phyloP scores from a whole-genome alignment of 768 basidiomycete species.

The Hypholoma fasciculare region DNA sequence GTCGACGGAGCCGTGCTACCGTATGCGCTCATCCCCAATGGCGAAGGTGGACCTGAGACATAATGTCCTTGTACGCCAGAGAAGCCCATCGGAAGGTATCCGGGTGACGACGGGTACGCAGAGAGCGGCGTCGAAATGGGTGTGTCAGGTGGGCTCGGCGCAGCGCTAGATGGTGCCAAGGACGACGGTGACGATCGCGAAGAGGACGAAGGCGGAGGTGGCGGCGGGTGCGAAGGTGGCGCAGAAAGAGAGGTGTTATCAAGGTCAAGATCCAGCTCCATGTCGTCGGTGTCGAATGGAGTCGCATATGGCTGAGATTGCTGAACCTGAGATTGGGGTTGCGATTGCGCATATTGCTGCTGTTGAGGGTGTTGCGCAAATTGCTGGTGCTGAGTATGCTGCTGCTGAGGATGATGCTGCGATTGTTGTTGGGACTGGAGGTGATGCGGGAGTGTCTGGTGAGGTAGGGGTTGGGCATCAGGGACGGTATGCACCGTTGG shows the following conservation, averaged over 20 bases:
- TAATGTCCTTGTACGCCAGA: conserved; percentile 28
- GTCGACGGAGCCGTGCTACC: conserved; percentile 25
- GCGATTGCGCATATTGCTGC: conserved; percentile 3
- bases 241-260: conserved; percentile 24
- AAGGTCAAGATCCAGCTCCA: conserved; percentile 76
- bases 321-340: background rate
- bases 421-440: too few species aligned
- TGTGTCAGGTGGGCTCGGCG: conserved; percentile 46
- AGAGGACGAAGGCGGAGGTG: conserved; percentile 24
- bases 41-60: conserved; percentile 45
- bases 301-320: conserved; percentile 32
- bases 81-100: conserved; percentile 19
- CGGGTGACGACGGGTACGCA: conserved; percentile 37
- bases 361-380: conserved; percentile 14
- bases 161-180: conserved; percentile 42
- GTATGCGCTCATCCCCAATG: conserved; percentile 28
- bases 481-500: conserved; percentile 31
- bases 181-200: conserved; percentile 22
- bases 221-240: conserved; percentile 21
- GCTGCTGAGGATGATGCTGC: conserved; percentile 18
- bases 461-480: conserved; percentile 8
- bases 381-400: too few species aligned
- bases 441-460: too few species aligned
- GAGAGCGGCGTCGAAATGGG: conserved; percentile 51
- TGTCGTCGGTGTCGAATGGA: conserved; percentile 75